Evolutionary conservation across 2,329 filamentous ascomycete genomes (phyloP).

Genomic region (Westerdykella sp.): DNA sequence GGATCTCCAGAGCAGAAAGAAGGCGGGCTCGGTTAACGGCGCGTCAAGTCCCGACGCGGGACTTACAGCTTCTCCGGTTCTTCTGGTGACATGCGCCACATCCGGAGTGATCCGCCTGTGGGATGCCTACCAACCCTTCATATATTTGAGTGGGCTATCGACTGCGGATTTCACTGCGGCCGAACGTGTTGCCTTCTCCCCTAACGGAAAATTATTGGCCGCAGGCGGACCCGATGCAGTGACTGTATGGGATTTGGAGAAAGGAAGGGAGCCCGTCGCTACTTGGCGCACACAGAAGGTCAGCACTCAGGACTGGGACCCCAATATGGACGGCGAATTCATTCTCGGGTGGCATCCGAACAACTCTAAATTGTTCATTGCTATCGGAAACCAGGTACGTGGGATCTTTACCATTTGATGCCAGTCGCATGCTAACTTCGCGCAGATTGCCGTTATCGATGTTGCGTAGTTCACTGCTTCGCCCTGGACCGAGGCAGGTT

Average conservation of each 20-base stretch:
- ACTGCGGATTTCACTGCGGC: constrained; percentile 32
- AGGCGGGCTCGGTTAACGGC: constrained; percentile 3
- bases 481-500: neutral
- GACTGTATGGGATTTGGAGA: constrained; percentile 40
- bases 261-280: constrained; percentile 30
- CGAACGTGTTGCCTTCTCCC: constrained; percentile 41
- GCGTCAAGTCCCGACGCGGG: constrained; percentile 12
- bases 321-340: constrained; percentile 28
- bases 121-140: constrained; percentile 35
- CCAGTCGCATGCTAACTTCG: neutral
- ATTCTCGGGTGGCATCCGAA: constrained; percentile 37
- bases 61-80: constrained; percentile 16
- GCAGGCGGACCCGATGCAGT: constrained; percentile 40
- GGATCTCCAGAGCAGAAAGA: constrained; percentile 33
- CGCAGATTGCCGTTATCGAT: constrained; percentile 32
- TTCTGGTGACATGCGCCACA: constrained; percentile 39
- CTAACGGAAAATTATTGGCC: constrained; percentile 39
- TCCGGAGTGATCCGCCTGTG: constrained; percentile 39
- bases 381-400: constrained; percentile 35
- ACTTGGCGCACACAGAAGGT: constrained; percentile 30
- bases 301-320: constrained; percentile 25
- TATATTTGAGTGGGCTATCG: constrained; percentile 22
- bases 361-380: constrained; percentile 33
- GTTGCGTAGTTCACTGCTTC: constrained; percentile 17
- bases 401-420: neutral